Conservation (phyloP, 192 early-diverging fungal species). For the Coemansia guatemalensis region DNA sequence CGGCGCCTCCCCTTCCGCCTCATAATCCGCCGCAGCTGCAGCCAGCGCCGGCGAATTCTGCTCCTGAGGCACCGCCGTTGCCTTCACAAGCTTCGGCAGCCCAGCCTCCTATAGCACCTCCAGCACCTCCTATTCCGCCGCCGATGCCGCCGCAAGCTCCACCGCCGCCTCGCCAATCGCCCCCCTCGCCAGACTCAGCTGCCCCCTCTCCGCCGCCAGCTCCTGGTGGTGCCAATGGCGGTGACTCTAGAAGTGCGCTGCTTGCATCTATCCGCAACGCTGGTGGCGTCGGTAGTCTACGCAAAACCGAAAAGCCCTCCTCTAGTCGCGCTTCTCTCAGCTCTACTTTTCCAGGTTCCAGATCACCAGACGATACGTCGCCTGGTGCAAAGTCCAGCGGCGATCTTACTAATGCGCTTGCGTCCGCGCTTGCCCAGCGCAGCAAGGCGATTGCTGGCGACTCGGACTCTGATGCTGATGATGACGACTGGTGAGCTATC, state of each 20-base stretch:
- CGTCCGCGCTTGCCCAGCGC: constrained; percentile 47
- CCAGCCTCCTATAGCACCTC: constrained; percentile 11
- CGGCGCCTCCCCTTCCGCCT: constrained; percentile 23
- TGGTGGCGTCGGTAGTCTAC: constrained; percentile 39
- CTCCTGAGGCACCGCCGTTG: constrained; percentile 17
- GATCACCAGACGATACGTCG: constrained; percentile 41
- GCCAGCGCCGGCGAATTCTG: constrained; percentile 11
- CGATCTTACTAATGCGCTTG: constrained; percentile 53
- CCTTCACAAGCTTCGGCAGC: constrained; percentile 10
- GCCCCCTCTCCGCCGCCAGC: constrained; percentile 8
- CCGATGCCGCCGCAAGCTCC: constrained; percentile 8
- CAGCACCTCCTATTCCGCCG: constrained; percentile 17
- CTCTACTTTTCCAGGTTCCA: constrained; percentile 16
- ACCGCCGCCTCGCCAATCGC: constrained; percentile 9
- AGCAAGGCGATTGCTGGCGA: constrained; percentile 52
- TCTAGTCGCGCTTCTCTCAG: constrained; percentile 31
- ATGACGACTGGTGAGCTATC: constrained; percentile 46
- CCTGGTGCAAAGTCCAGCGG: constrained; percentile 42
- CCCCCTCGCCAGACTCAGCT: constrained; percentile 11
- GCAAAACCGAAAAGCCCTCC: constrained; percentile 31
- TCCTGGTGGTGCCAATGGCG: constrained; percentile 22
- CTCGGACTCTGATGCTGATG: constrained; percentile 52
- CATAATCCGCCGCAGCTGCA: constrained; percentile 3
- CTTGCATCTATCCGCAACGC: constrained; percentile 45
- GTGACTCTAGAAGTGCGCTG: constrained; percentile 30